Base-by-base conservation (phyloP, 2,329 filamentous ascomycete genomes). In the Pseudogymnoascus verrucosus region DNA sequence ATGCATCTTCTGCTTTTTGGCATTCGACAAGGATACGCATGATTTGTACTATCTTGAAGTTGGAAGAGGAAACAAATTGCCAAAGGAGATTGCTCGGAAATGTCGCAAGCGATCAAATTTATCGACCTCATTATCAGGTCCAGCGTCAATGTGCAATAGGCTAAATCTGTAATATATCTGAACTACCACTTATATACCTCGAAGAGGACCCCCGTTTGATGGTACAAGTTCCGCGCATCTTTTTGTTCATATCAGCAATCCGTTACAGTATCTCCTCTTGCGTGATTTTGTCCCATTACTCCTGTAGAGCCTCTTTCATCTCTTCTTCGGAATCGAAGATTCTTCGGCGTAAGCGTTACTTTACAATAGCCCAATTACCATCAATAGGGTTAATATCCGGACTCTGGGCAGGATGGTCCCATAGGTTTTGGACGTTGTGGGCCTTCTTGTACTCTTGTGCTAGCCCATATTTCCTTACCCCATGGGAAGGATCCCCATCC, bases 341-440 rank as follows among this genome's bases (percentile, higher is more conserved):
- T 60, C 47, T 64, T 26, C 47, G 16, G 11, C 51, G 39, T 42
- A 67, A 60, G 26, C 63, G 26, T 62, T 62, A 34, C 34, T 67
- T 67, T 36, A 67, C 26, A 61, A 67, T 67, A 63, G 39, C 44
- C 65, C 36, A 67, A 59, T 26, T 36, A 31, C 7, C 63, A 39
- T 67, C 23, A 59, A 65, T 67, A 44, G 61, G 54, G 36, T 67
- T 67, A 5, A 64, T 21, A 67, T 64, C 61, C 31, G 57, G 66
- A 7, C 21, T 51, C 47, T 67, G 21, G 31, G 65, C 36, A 34
- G 31, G 31, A 34, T 34, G 31, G 31, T 34, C 31, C 31, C 31
- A 34, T 34, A 34, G 31, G 31, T 59, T 65, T 36, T 51, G 1
- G 21, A 66, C 65, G 6, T 36, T 42, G 34, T 65, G 28, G 8